Conservation (phyloP, 2,329 filamentous ascomycete species). For the Fusarium humuli region DNA sequence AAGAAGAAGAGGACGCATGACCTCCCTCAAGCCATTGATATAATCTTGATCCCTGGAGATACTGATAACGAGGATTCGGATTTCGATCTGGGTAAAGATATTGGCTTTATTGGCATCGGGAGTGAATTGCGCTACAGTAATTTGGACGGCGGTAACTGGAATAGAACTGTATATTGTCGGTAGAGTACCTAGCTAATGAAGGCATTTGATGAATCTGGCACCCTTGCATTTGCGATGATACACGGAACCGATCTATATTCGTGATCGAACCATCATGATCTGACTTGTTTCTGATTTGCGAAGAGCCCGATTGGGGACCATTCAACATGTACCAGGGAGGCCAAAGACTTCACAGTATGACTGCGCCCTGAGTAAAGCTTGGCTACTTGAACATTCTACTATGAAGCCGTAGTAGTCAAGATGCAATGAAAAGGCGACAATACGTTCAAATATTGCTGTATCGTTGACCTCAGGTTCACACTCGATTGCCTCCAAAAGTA, state of each 20-base stretch:
- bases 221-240: neutral
- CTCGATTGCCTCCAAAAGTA: neutral
- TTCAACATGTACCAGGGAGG: neutral
- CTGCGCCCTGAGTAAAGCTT: neutral
- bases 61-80: neutral
- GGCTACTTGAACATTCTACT: neutral
- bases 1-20: neutral
- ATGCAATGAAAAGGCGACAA: neutral
- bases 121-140: neutral
- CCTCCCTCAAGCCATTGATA: rapidly evolving
- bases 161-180: neutral
- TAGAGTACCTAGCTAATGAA: neutral
- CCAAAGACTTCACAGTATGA: neutral
- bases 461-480: neutral
- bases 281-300: conserved; percentile 38
- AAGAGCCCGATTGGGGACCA: conserved; percentile 13
- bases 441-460: neutral
- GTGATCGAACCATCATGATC: conserved; percentile 46
- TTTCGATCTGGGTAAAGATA: neutral
- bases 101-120: neutral
- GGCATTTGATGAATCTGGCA: conserved; percentile 3
- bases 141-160: neutral
- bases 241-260: conserved; percentile 19
- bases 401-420: rapidly evolving
- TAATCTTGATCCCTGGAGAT: neutral